Conservation (phyloP, 1,139 yeast genomes). For the Eremothecium gossypii region DNA sequence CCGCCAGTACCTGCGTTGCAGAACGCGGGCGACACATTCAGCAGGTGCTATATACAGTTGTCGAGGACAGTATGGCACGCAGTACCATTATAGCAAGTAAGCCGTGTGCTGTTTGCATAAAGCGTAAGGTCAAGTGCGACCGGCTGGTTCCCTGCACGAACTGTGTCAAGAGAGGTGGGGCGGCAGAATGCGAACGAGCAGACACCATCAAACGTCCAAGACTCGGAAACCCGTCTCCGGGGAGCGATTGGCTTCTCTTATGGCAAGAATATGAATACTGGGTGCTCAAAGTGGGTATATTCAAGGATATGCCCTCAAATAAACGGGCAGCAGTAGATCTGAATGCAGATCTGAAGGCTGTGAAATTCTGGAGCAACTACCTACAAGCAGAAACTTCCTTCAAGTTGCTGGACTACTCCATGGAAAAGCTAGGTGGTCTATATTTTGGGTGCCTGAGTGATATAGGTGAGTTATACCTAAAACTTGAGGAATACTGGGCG, state of each 20-base stretch:
- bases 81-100: no score
- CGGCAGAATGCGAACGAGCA: conserved; percentile 17
- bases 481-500: conserved; percentile 22
- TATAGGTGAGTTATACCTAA: conserved; percentile 22
- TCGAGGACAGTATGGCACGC: no score
- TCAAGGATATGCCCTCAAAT: conserved; percentile 10
- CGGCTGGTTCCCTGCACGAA: conserved; percentile 27
- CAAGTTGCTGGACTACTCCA: conserved; percentile 22
- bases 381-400: conserved; percentile 17
- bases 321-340: conserved; percentile 6
- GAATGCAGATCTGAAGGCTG: conserved; percentile 8
- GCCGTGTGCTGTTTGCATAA: conserved; percentile 23
- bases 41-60: no score
- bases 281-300: conserved; percentile 22
- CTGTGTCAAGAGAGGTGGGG: conserved; percentile 25
- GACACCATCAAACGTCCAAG: conserved; percentile 1
- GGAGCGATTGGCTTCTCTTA: conserved; percentile 5
- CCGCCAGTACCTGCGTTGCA: no score
- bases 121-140: conserved; percentile 29
- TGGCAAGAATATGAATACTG: conserved; percentile 27
- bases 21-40: no score
- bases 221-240: neutral
- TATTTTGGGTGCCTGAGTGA: conserved; percentile 27
- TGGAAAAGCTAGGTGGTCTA: conserved; percentile 26
- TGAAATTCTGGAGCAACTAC: conserved; percentile 11